These are phyloP conservation scores for Pinus tabuliformis DNA, from an alignment of 75 land plant species.

Conservation along the genomic window DNA sequence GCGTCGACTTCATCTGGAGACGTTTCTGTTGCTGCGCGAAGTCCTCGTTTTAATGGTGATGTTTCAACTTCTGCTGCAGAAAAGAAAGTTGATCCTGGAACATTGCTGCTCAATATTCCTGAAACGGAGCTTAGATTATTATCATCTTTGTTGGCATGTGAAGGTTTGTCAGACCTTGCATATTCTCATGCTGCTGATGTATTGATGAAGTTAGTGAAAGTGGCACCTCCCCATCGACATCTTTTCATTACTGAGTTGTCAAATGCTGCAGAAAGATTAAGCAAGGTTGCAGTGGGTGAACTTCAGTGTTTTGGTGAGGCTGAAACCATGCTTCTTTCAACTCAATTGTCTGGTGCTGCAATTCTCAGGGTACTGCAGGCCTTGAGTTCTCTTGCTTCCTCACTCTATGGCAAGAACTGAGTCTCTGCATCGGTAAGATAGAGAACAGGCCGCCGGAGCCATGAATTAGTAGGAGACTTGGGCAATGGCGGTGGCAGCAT, in stretches of 20 bases:
- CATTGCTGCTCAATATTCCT: conserved; percentile 56
- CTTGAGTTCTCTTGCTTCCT: conserved; percentile 77
- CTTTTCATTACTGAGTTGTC: conserved; percentile 90
- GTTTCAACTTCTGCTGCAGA: conserved; percentile 30
- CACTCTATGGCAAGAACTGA: conserved; percentile 80
- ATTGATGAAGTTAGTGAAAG: conserved; percentile 74
- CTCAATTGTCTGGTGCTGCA: conserved; percentile 78
- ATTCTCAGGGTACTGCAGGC: conserved; percentile 89
- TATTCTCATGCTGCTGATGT: conserved; percentile 84
- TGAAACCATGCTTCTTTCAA: conserved; percentile 63
- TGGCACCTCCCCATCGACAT: conserved; percentile 73
- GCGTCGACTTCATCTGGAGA: too few relatives aligned
- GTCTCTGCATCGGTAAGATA: conserved; percentile 80
- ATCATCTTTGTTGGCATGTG: conserved; percentile 85
- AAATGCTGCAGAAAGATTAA: conserved; percentile 64
- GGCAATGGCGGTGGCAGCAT: too few relatives aligned
- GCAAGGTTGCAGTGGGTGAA: conserved; percentile 70
- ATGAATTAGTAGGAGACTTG: too few relatives aligned
- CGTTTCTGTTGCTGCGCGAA: too few relatives aligned
- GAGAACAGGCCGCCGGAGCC: conserved; percentile 69
- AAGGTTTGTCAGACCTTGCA: conserved; percentile 92
- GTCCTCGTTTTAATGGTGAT: too few relatives aligned
- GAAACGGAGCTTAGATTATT: conserved; percentile 74
- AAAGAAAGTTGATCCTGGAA: conserved; percentile 27
- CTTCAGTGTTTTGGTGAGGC: conserved; percentile 65